Conservation (phyloP, 2,329 filamentous ascomycete genomes). For the Pestalotiopsis sp. region DNA sequence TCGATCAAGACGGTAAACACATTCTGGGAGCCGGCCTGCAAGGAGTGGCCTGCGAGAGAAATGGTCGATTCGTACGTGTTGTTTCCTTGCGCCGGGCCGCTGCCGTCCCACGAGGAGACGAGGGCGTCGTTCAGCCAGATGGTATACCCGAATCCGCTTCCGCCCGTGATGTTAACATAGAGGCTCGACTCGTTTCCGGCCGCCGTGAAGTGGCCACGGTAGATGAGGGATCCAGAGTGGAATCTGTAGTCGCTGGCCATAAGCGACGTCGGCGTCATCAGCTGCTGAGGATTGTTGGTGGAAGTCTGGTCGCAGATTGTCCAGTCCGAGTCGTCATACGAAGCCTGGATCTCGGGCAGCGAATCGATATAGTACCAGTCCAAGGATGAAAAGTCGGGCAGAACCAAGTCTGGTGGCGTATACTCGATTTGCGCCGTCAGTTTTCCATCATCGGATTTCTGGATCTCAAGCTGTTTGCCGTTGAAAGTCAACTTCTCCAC, state of each 20-base stretch:
- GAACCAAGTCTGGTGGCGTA: slow-evolving; percentile 32
- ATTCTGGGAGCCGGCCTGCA: slow-evolving; percentile 55
- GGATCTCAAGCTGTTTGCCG: neutral
- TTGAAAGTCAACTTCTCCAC: slow-evolving; percentile 27
- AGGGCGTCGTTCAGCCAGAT: slow-evolving; percentile 69
- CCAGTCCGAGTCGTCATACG: slow-evolving; percentile 74
- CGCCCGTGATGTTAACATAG: slow-evolving; percentile 64
- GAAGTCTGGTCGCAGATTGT: slow-evolving; percentile 54
- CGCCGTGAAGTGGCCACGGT: slow-evolving; percentile 70
- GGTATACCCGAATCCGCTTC: slow-evolving; percentile 66
- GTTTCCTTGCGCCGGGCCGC: slow-evolving; percentile 8
- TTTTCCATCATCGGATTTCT: slow-evolving; percentile 17
- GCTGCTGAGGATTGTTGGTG: slow-evolving; percentile 54
- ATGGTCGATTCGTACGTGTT: slow-evolving; percentile 34
- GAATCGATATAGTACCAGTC: slow-evolving; percentile 72
- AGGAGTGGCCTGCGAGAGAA: slow-evolving; percentile 15
- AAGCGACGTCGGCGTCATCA: slow-evolving; percentile 2
- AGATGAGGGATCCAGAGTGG: slow-evolving; percentile 69
- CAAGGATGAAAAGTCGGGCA: slow-evolving; percentile 61
- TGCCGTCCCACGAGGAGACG: slow-evolving; percentile 47
- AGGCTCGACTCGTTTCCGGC: slow-evolving; percentile 62
- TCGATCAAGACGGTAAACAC: slow-evolving; percentile 73
- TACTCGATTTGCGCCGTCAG: slow-evolving; percentile 17
- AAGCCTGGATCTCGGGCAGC: slow-evolving; percentile 66
- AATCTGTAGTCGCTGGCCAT: slow-evolving; percentile 72